These are phyloP conservation scores for Corylus americana DNA, from an alignment of 306 rosid genomes.

Conservation along the genomic window DNA sequence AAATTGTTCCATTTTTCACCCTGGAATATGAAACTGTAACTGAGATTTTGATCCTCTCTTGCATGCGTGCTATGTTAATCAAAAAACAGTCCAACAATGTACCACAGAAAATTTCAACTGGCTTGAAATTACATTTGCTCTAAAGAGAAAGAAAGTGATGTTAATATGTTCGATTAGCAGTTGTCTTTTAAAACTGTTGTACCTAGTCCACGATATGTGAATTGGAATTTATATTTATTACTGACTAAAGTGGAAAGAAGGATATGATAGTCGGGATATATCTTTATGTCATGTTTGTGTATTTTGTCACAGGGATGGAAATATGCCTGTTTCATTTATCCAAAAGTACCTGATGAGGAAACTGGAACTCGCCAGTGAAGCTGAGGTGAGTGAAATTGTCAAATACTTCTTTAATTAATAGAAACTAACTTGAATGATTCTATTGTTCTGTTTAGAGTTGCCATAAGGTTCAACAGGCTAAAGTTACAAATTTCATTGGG, in stretches of 20 bases:
- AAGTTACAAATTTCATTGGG: not conserved
- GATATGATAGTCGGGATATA: not conserved
- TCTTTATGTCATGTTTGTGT: conserved; percentile 16
- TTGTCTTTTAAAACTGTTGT: not conserved
- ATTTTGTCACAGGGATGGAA: conserved; percentile 61
- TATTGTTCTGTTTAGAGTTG: conserved; percentile 1
- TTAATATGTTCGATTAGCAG: not conserved
- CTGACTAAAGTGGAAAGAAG: not conserved
- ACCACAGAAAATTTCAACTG: too few species aligned
- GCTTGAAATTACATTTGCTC: too few species aligned
- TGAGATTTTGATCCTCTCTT: conserved; percentile 10
- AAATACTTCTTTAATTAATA: not conserved
- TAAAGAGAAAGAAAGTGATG: not conserved
- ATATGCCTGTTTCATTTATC: conserved; percentile 54
- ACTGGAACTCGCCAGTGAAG: conserved; percentile 60
- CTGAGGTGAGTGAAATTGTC: conserved; percentile 51
- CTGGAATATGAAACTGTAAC: conserved; percentile 11
- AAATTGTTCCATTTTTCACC: not conserved
- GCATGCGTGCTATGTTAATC: not conserved
- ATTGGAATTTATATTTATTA: not conserved
- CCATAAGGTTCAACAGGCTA: not conserved
- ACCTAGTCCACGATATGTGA: not conserved
- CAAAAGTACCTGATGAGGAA: conserved; percentile 67
- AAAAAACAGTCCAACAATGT: too few species aligned
- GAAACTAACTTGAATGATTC: not conserved